Conservation (phyloP, 1,139 yeast species). For the Yamadazyma sp. region DNA sequence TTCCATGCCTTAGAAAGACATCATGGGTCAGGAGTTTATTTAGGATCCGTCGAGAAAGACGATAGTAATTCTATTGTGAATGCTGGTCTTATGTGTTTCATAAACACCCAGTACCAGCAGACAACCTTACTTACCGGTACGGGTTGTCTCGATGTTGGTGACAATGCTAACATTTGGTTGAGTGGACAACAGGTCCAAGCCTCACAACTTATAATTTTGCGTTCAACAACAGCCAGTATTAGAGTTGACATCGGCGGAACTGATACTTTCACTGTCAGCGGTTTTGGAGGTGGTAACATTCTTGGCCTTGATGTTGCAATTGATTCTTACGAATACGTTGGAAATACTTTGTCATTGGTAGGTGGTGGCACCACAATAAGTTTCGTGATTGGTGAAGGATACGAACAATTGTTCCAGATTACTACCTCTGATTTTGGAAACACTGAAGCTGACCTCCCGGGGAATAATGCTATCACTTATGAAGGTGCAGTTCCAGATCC, state of each 20-base stretch:
- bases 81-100: constrained; percentile 22
- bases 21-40: background rate
- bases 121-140: constrained; percentile 17
- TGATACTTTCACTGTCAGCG: constrained; percentile 16
- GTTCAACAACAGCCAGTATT: constrained; percentile 13
- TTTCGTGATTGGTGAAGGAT: constrained; percentile 20
- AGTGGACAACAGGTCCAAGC: constrained; percentile 9
- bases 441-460: constrained; percentile 13
- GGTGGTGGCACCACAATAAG: constrained; percentile 10
- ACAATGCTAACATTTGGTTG: constrained; percentile 11
- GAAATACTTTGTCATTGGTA: constrained; percentile 4
- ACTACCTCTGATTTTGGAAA: constrained; percentile 7
- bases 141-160: constrained; percentile 22
- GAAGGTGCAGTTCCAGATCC: constrained; percentile 11
- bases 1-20: constrained; percentile 21
- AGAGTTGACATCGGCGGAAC: constrained; percentile 12
- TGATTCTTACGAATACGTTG: constrained; percentile 4
- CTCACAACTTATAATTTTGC: constrained; percentile 17
- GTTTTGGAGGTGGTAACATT: constrained; percentile 24
- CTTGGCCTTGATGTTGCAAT: constrained; percentile 19
- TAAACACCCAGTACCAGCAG: constrained; percentile 17
- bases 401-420: constrained; percentile 10
- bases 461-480: constrained; percentile 14
- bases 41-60: background rate
- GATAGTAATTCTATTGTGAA: constrained; percentile 9